Evolutionary conservation across 306 rosid genomes (phyloP), one percentile per base, ranked within the genome.

Genomic region (Clitoria ternatea): DNA sequence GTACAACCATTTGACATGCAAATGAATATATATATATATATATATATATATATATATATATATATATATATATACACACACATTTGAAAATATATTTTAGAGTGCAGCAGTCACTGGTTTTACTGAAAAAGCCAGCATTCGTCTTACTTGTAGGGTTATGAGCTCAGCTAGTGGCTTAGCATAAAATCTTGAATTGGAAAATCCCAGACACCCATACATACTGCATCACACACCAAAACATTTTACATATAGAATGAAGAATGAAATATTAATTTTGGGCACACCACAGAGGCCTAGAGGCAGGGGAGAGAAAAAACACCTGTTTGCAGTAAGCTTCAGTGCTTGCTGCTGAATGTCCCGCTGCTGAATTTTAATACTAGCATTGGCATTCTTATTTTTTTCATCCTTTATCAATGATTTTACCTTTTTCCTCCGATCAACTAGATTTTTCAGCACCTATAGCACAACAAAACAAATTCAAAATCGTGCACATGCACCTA

Each of bases 121-220:
- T 29, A 39, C 40, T 43, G 63, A 55, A 72, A 59, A 71, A 77
- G 52, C 39, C n/a, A 39, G 22, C 20, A 61, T 52, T 35, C 42
- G 56, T 54, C 91, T 87, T 89, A 91, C 99, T 69, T 87, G 96
- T 66, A 83, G 78, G 67, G 99, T 94, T 48, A 94, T 94, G 54
- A 91, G 97, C 84, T 91, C 99, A 7, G 99, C 97, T 44, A 91
- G 79, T 6, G 97, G 96, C 85, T 94, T 94, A 23, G 99, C 99
- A 82, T 94, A 94, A 87, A 94, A 94, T 82, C 97, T 82, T 42
- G 96, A 94, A 74, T 91, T 94, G 64, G 97, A 82, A 87, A 94
- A 94, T 61, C 99, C 99, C 69, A 94, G 79, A 70, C 99, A 94
- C 64, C 99, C 99, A 73, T 94, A 94, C 99, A 94, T 91, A 79